Percentiles rank a stretch among this genome's conserved stretches.
Conservation (phyloP, 2,329 filamentous ascomycete genomes). For the Aspergillus brunneoviolaceus region DNA sequence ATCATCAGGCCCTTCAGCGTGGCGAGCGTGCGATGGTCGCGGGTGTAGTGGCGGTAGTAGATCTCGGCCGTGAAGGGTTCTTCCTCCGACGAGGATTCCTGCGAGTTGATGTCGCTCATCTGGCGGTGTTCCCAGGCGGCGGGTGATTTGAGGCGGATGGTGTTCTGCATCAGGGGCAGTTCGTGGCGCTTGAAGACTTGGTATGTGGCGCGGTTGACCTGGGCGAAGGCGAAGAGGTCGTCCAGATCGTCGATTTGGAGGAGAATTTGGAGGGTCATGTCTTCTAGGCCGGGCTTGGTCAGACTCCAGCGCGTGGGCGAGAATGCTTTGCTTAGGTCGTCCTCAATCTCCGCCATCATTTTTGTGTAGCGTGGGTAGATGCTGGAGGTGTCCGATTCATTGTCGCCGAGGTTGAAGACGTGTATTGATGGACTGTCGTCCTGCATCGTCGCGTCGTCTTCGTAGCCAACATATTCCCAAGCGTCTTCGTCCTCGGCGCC, state of each 20-base stretch:
- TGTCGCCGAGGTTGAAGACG: background rate
- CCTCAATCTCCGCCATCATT: conserved; percentile 2
- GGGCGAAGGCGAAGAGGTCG: conserved; percentile 9
- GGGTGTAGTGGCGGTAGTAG: conserved; percentile 12
- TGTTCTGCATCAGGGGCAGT: conserved; percentile 1
- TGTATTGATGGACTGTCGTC: background rate
- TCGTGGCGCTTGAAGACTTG: conserved; percentile 10
- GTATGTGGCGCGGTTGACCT: conserved; percentile 8
- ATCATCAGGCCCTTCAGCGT: conserved; percentile 12
- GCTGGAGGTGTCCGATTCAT: background rate
- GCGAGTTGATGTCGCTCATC: conserved; percentile 3
- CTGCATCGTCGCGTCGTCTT: background rate
- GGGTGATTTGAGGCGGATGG: conserved; percentile 5
- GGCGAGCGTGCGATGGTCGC: conserved; percentile 4
- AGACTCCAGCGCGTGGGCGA: conserved; percentile 1
- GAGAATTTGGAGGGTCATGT: conserved; percentile 2
- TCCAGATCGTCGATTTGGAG: conserved; percentile 8
- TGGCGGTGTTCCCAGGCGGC: conserved; percentile 14
- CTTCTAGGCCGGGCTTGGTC: conserved; percentile 1
- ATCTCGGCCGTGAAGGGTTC: conserved; percentile 6
- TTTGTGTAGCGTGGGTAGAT: background rate
- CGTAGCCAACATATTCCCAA: conserved; percentile 6
- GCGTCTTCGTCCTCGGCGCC: background rate
- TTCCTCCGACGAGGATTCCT: background rate
- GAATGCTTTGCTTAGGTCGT: conserved; percentile 1